phyloP scores from a whole-genome alignment of 2,329 filamentous ascomycete species.

The Fonsecaea pugnacius region DNA sequence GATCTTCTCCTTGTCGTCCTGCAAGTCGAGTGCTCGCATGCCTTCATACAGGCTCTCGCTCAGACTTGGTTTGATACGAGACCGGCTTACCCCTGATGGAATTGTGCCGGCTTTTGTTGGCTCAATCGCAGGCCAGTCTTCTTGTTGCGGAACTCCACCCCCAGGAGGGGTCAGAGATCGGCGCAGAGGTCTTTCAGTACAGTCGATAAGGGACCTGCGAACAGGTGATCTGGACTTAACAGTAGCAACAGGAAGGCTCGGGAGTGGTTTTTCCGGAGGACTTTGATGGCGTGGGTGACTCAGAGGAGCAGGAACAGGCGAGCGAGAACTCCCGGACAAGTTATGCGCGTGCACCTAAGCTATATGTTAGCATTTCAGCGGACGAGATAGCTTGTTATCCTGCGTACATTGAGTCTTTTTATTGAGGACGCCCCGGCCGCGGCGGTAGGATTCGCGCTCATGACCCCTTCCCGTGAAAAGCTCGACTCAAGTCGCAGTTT shows the following conservation, averaged over 20 bases:
- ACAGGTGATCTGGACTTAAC: slow-evolving; percentile 34
- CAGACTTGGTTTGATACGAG: slow-evolving; percentile 29
- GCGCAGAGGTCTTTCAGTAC: slow-evolving; percentile 38
- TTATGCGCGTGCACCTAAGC: slow-evolving; percentile 16
- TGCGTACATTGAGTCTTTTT: slow-evolving; percentile 15
- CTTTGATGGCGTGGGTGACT: slow-evolving; percentile 15
- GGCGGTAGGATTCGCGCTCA: not conserved
- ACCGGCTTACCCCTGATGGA: not conserved
- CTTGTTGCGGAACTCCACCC: slow-evolving; percentile 22
- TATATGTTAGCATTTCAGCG: not conserved
- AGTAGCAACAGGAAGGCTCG: slow-evolving; percentile 39
- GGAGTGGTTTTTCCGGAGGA: slow-evolving; percentile 40
- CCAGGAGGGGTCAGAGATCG: slow-evolving; percentile 34
- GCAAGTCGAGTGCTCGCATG: slow-evolving; percentile 32
- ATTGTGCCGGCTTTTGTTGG: slow-evolving; percentile 21
- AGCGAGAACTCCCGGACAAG: slow-evolving; percentile 11
- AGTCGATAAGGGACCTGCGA: slow-evolving; percentile 40
- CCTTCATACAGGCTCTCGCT: slow-evolving; percentile 34
- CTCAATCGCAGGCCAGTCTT: slow-evolving; percentile 41
- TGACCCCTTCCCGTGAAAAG: not conserved
- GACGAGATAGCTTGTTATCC: too few relatives aligned
- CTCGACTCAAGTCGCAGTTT: slow-evolving; percentile 18
- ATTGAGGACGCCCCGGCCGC: not conserved
- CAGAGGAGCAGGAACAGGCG: slow-evolving; percentile 15
- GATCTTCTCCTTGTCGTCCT: slow-evolving; percentile 18